Evolutionary conservation across 164 flowering plant genomes (phyloP), one percentile per base, ranked within the genome.

Genomic region (Vitis rupestris): DNA sequence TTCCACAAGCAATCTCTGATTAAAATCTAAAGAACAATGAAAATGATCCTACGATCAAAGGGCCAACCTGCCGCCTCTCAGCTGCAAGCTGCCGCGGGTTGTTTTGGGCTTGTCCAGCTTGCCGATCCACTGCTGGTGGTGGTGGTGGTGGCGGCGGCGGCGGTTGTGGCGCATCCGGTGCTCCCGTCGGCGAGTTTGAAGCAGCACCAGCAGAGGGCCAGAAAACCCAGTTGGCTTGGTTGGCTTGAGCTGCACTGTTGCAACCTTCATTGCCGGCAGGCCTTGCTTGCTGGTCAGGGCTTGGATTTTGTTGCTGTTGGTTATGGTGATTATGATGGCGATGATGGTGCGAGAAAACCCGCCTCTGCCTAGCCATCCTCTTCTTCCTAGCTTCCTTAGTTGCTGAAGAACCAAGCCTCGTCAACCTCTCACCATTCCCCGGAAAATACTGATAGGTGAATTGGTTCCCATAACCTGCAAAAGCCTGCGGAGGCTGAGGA

Each of bases 331-430:
- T 68, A 15, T 72, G 76, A 54, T 63, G 64, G 30, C 70, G 73
- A 11, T 80, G 79, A 51, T 86, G 89, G 64, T 92, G 92, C 4
- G 83, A 60, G 17, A 74, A 74, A 30, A 84, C 52, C 82, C 93
- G 74, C 71, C 89, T 82, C 72, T 93, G 97, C 68, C 94, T 75
- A 0, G 97, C 97, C 98, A 93, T 93, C 64, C 98, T 78, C 80
- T 93, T 93, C 88, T 91, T 91, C 82, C 98, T 84, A 1, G 98
- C 98, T 62, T 93, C 98, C 63, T 88, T 91, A 0, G 98, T 93
- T 0, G 97, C 97, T 3, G 90, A 89, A 1, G 98, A 71, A 2
- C 91, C 95, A 52, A 85, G 64, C 70, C 85, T 83, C 71, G 73
- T 69, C 55, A 83, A 58, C 56, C 75, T 52, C 37, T 86, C 88